Evolutionary conservation across 352 stramenopile species (phyloP).

Genomic region (Pythium brachiatum): DNA sequence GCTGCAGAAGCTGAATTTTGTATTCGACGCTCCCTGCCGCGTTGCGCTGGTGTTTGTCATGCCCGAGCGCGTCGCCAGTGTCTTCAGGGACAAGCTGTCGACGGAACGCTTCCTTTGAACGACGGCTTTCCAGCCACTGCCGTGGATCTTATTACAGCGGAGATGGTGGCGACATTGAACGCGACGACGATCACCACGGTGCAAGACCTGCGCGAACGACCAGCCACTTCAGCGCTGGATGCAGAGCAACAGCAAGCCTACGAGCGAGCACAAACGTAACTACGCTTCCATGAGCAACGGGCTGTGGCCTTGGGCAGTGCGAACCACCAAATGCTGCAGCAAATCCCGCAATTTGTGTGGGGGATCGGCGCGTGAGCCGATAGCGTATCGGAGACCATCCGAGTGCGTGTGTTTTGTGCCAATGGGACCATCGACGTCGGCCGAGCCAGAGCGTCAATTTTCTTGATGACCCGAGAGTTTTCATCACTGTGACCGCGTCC

Average conservation of each 20-base stretch:
- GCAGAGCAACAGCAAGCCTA: neutral
- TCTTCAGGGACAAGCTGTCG: neutral
- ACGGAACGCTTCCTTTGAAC: neutral
- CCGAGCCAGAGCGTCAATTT: too few relatives aligned
- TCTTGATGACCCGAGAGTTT: too few relatives aligned
- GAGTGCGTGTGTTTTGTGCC: too few relatives aligned
- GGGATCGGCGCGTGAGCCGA: neutral
- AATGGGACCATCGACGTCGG: too few relatives aligned
- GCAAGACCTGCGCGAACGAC: neutral
- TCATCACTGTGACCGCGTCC: too few relatives aligned
- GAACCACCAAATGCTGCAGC: neutral
- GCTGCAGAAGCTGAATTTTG: neutral
- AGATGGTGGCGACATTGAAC: neutral
- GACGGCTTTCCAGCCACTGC: neutral
- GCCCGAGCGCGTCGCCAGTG: neutral
- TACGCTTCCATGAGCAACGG: neutral
- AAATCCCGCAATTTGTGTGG: slow-evolving; percentile 4
- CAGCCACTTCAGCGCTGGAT: too few relatives aligned
- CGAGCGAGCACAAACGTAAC: neutral
- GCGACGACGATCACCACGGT: neutral
- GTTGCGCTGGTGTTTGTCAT: neutral
- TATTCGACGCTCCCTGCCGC: neutral
- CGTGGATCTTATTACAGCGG: neutral
- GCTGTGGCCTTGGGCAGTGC: neutral
- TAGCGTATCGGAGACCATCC: too few relatives aligned